These are phyloP conservation scores for Steccherinum ochraceum DNA, from an alignment of 768 basidiomycete species.

Conservation along the genomic window DNA sequence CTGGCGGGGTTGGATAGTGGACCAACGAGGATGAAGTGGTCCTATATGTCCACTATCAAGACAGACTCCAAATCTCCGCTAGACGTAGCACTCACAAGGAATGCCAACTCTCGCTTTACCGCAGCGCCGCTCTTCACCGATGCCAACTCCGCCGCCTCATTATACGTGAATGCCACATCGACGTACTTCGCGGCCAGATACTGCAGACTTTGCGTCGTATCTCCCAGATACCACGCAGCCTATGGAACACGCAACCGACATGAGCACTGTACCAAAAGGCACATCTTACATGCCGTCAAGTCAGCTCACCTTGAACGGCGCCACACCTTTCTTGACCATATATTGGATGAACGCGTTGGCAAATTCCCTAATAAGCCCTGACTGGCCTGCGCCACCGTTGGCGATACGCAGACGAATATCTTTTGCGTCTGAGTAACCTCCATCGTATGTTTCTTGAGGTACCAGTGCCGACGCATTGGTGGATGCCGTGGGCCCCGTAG, in stretches of 20 bases:
- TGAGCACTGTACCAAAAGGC: background rate
- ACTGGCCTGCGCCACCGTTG: slow-evolving; percentile 46
- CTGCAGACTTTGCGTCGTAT: slow-evolving; percentile 45
- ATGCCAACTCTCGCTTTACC: slow-evolving; percentile 33
- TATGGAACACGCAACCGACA: slow-evolving; percentile 12
- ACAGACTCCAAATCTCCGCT: too few species aligned
- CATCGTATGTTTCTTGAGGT: slow-evolving; percentile 31
- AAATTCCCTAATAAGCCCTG: slow-evolving; percentile 41
- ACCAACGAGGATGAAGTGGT: slow-evolving; percentile 47
- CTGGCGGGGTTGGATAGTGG: slow-evolving; percentile 41
- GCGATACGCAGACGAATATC: slow-evolving; percentile 37
- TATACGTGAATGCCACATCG: slow-evolving; percentile 49
- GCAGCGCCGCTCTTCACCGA: slow-evolving; percentile 25
- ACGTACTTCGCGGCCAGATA: slow-evolving; percentile 35
- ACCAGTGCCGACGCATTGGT: background rate
- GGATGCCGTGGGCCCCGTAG: background rate
- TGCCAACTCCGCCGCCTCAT: slow-evolving; percentile 41
- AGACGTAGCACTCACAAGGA: too few species aligned
- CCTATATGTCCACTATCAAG: slow-evolving; percentile 32
- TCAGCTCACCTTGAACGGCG: slow-evolving; percentile 31
- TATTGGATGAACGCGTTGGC: slow-evolving; percentile 41
- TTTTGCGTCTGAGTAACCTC: slow-evolving; percentile 27
- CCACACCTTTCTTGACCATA: slow-evolving; percentile 22
- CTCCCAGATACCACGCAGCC: slow-evolving; percentile 53
- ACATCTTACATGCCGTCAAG: too few species aligned